These are phyloP conservation scores for Papiliotrema terrestris DNA, from an alignment of 1,284 basidiomycete species.

Conservation along the genomic window DNA sequence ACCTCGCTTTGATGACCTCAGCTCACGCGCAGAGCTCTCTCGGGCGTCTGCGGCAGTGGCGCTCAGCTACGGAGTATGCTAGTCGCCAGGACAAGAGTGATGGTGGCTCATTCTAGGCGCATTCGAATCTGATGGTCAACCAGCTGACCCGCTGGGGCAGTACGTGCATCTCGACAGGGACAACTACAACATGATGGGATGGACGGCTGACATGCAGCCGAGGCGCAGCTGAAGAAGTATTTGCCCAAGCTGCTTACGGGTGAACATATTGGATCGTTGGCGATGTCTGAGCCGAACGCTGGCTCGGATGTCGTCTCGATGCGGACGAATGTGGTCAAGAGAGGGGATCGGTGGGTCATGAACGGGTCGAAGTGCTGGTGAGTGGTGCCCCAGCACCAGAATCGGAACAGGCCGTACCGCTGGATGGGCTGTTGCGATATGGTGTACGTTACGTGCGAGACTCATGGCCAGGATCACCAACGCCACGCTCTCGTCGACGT, in stretches of 20 bases:
- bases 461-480: constrained; percentile 77
- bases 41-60: constrained; percentile 84
- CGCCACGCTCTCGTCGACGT: constrained; percentile 80
- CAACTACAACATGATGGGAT: not conserved
- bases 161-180: constrained; percentile 8
- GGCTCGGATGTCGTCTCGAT: constrained; percentile 93
- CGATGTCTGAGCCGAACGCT: constrained; percentile 88
- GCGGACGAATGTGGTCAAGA: constrained; percentile 73
- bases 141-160: constrained; percentile 72
- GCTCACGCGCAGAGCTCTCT: constrained; percentile 60
- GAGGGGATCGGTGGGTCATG: constrained; percentile 49
- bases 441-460: too few relatives aligned
- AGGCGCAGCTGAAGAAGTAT: constrained; percentile 80
- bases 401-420: too few relatives aligned
- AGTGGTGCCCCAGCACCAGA: constrained; percentile 34
- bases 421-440: too few relatives aligned
- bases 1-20: too few relatives aligned
- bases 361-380: constrained; percentile 93
- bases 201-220: constrained; percentile 25
- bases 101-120: constrained; percentile 54
- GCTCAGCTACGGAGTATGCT: constrained; percentile 72
- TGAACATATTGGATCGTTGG: constrained; percentile 78
- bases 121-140: constrained; percentile 84
- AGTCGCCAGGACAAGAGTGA: too few relatives aligned
- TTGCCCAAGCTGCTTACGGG: constrained; percentile 79